Evolutionary conservation across 2,329 filamentous ascomycete genomes (phyloP).

Genomic region (Neophaeococcomyces aloes): DNA sequence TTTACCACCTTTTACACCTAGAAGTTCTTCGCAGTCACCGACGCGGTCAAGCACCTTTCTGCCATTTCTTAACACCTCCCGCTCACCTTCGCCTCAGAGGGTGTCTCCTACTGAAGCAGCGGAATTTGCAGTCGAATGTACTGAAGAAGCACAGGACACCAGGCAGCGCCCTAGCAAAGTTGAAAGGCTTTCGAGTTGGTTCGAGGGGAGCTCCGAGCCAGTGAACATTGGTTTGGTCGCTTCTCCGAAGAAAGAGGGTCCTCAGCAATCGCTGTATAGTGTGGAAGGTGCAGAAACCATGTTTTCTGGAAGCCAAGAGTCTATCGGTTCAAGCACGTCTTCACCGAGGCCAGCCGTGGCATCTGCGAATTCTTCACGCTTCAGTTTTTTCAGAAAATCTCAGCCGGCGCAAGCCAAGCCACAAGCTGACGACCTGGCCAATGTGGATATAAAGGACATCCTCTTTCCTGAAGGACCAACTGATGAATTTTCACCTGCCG

Average conservation of each 20-base stretch:
- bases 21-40: constrained; percentile 15
- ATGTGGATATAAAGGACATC: constrained; percentile 43
- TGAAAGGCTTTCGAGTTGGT: constrained; percentile 38
- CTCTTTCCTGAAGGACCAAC: constrained; percentile 44
- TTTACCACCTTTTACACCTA: constrained; percentile 15
- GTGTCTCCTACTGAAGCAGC: constrained; percentile 10
- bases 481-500: constrained; percentile 41
- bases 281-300: constrained; percentile 14
- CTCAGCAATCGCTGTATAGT: no score
- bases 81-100: constrained; percentile 18
- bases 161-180: constrained; percentile 13
- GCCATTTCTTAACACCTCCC: constrained; percentile 16
- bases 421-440: constrained; percentile 40
- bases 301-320: constrained; percentile 14
- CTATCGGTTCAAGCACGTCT: constrained; percentile 8
- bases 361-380: constrained; percentile 26
- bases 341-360: constrained; percentile 19
- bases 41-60: constrained; percentile 19
- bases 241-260: constrained; percentile 23
- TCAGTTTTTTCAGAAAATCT: constrained; percentile 34
- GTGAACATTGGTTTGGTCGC: constrained; percentile 35
- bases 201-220: constrained; percentile 43
- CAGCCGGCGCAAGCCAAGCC: constrained; percentile 24
- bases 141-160: constrained; percentile 1
- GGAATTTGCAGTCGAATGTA: constrained; percentile 6